A percentile compares a stretch with the other conserved stretches of the same genome.
Evolutionary conservation across 495 filamentous ascomycete genomes (phyloP).

Genomic region (Hypoxylon perforatum): DNA sequence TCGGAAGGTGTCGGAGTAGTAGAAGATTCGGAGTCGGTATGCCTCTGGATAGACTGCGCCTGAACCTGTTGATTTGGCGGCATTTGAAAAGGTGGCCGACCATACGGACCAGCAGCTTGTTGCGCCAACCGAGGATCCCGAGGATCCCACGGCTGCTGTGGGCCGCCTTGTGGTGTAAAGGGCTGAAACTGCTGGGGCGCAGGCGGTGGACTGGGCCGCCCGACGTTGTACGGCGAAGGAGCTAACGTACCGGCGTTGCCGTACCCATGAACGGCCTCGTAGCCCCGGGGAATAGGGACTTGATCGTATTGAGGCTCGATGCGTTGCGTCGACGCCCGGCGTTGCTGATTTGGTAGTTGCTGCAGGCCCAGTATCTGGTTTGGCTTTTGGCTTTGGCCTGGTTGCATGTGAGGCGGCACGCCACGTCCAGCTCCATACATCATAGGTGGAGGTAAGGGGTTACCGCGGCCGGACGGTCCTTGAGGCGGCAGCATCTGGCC

Average conservation of each 20-base stretch:
- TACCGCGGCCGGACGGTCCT: conserved; percentile 16
- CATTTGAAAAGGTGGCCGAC: conserved; percentile 1
- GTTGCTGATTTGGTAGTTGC: conserved; percentile 14
- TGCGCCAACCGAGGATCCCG: conserved; percentile 23
- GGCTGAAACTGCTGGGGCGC: conserved; percentile 29
- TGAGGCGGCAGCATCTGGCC: conserved; percentile 28
- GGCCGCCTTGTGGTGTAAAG: conserved; percentile 9
- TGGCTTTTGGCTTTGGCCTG: conserved; percentile 18
- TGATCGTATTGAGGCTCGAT: conserved; percentile 55
- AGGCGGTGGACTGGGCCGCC: conserved; percentile 34
- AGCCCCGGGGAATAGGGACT: conserved; percentile 60
- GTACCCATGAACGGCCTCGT: conserved; percentile 58
- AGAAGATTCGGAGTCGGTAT: conserved; percentile 18
- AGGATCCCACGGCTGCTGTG: conserved; percentile 37
- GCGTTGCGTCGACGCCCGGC: conserved; percentile 8
- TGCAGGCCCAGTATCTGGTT: conserved; percentile 11
- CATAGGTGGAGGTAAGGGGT: conserved; percentile 32
- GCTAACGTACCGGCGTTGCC: conserved; percentile 47
- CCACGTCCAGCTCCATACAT: conserved; percentile 35
- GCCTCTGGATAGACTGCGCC: conserved; percentile 18
- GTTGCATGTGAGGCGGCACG: conserved; percentile 8
- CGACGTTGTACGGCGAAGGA: conserved; percentile 50
- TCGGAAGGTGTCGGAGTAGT: conserved; percentile 32
- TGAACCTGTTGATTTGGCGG: conserved; percentile 18
- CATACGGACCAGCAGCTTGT: conserved; percentile 19